A percentile compares a stretch with the other conserved stretches of the same genome.
These are phyloP conservation scores for Hyphopichia buzzinii DNA, from an alignment of 1,139 yeast species.

Conservation along the genomic window DNA sequence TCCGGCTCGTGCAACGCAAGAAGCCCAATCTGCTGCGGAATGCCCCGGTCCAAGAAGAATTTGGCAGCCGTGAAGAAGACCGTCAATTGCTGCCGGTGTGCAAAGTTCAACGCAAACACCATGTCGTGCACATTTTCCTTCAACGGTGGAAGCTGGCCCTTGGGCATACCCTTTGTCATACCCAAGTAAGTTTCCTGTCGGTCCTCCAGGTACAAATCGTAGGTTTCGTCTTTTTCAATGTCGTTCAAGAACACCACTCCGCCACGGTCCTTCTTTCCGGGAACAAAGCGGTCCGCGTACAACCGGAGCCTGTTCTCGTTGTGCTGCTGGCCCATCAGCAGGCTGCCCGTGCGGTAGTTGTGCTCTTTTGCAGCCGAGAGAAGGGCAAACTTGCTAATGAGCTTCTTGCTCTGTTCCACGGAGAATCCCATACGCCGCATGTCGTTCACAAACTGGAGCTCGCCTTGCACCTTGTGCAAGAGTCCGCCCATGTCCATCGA, in stretches of 20 bases:
- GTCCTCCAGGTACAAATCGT: conserved; percentile 45
- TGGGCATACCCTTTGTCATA: conserved; percentile 23
- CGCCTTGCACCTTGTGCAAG: conserved; percentile 32
- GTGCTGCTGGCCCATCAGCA: conserved; percentile 30
- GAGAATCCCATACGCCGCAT: conserved; percentile 37
- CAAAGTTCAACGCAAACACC: conserved; percentile 67
- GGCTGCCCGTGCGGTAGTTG: conserved; percentile 35
- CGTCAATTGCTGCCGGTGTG: conserved; percentile 46
- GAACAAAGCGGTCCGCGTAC: conserved; percentile 30
- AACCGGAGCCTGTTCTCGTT: conserved; percentile 40
- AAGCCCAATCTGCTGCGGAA: conserved; percentile 81
- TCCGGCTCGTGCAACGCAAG: conserved; percentile 50
- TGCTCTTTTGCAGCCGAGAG: conserved; percentile 33
- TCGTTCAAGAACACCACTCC: conserved; percentile 76
- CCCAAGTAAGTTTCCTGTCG: conserved; percentile 39
- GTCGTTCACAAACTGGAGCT: conserved; percentile 27
- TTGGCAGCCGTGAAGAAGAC: conserved; percentile 49
- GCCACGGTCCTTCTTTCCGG: conserved; percentile 18
- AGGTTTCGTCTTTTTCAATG: conserved; percentile 61
- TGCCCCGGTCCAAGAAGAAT: conserved; percentile 51
- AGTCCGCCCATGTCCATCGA: conserved; percentile 46
- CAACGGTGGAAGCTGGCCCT: conserved; percentile 67
- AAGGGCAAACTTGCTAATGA: conserved; percentile 47
- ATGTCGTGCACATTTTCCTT: conserved; percentile 75
- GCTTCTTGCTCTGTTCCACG: conserved; percentile 30